phyloP scores from a whole-genome alignment of 2,329 filamentous ascomycete genomes.

The Neoscytalidium dimidiatum region DNA sequence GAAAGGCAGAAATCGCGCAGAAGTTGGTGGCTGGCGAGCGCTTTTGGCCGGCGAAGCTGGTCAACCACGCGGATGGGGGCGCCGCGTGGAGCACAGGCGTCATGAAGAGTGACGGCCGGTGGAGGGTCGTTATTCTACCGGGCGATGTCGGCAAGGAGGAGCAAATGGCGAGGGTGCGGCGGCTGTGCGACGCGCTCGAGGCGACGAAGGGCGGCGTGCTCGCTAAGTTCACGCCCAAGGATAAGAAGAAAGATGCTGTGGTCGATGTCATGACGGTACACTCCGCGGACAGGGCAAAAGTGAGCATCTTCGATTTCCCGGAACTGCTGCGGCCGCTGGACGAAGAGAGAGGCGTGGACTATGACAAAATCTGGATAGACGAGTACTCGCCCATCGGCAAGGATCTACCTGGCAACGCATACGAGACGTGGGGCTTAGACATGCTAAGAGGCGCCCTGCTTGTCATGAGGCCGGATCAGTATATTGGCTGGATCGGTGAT shows the following conservation, averaged over 20 bases:
- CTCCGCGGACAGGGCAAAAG: not conserved
- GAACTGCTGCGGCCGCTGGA: not conserved
- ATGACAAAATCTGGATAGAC: not conserved
- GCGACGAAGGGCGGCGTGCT: too few relatives aligned
- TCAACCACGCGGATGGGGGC: not conserved
- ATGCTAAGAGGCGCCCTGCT: not conserved
- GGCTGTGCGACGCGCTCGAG: not conserved
- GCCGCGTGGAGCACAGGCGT: not conserved
- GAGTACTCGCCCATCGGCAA: not conserved
- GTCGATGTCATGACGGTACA: not conserved
- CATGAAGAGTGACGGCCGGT: not conserved
- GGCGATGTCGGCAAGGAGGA: not conserved
- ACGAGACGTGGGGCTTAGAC: not conserved
- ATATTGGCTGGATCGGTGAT: not conserved
- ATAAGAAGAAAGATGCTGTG: not conserved
- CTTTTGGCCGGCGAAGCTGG: not conserved
- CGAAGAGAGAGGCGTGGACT: not conserved
- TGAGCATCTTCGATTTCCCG: not conserved
- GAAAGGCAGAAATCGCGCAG: not conserved
- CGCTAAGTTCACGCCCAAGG: not conserved
- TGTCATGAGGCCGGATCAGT: slow-evolving; percentile 8
- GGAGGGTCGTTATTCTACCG: not conserved
- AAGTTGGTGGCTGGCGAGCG: not conserved
- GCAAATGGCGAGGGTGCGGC: not conserved
- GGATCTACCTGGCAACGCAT: not conserved